Conservation (phyloP, 176 grass and related monocot genomes). For the Chloris gayana region DNA sequence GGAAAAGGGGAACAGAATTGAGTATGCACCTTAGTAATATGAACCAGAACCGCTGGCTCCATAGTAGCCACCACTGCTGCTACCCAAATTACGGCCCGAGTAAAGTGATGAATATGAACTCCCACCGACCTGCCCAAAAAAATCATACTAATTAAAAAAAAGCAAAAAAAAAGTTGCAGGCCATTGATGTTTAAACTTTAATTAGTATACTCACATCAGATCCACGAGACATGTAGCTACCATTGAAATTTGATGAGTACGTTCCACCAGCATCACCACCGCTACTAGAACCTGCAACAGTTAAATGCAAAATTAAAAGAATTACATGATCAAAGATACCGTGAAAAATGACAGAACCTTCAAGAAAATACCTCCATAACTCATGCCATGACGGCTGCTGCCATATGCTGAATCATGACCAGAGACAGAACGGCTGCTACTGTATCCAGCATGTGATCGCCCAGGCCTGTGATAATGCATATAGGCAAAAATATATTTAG, state of each 20-base stretch:
- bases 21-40: conserved; percentile 76
- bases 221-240: conserved; percentile 68
- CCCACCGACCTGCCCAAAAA: conserved; percentile 61
- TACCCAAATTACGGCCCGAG: conserved; percentile 53
- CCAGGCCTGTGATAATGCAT: conserved; percentile 56
- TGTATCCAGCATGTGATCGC: conserved; percentile 64
- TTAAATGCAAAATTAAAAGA: conserved; percentile 22
- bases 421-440: conserved; percentile 57
- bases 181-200: conserved; percentile 19
- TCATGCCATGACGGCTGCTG: conserved; percentile 62
- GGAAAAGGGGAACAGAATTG: conserved; percentile 3
- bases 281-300: conserved; percentile 55
- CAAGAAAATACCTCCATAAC: conserved; percentile 70
- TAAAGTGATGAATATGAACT: conserved; percentile 76
- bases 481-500: conserved; percentile 19
- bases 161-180: conserved; percentile 21
- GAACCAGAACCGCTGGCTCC: conserved; percentile 67
- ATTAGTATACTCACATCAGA: conserved; percentile 69
- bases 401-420: conserved; percentile 70
- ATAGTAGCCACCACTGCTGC: conserved; percentile 63
- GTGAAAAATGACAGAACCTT: conserved; percentile 31
- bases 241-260: conserved; percentile 65
- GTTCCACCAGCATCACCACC: conserved; percentile 58
- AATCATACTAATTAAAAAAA: background rate
- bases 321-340: background rate